Evolutionary conservation across 1,284 basidiomycete species (phyloP), one percentile per base, ranked within the genome.

Genomic region (Salmacisia buchloeana): DNA sequence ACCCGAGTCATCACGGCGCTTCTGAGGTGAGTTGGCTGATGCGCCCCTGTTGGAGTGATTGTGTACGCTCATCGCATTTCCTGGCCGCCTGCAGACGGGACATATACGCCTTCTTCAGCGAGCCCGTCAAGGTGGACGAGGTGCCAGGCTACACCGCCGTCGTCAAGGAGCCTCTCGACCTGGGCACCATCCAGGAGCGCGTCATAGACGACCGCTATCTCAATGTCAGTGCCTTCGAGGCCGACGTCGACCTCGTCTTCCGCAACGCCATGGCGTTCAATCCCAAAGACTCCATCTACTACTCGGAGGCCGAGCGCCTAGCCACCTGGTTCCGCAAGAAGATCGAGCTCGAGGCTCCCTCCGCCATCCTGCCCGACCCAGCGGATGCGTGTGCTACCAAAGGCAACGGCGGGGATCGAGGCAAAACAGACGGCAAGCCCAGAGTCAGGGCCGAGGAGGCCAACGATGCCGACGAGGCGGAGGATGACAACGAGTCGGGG

Each of bases 41-140:
- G 9, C 7, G 6, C 31, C 9, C 15, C 46, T 52, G 46, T 15
- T 23, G 2, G 6, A 7, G 6, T 6, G 12, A 29, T 2, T 27
- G 5, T 52, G 21, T 18, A n/a, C 10, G 33, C 36, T 39, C 31
- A 58, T 58, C 23, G 56, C 21, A 46, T 2, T 38, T 35, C 27
- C 15, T n/a, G 4, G 3, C 54, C 31, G 13, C 15, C 18, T 38
- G 10, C 45, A 90, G 89, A 81, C 90, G 89, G 77, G 90, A 92
- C 75, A 87, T 89, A 77, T 92, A 92, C 83, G 88, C 87, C 4
- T 91, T 92, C 80, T 92, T 92, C 76, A 81, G 90, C 60, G 78
- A 81, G 46, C 89, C 90, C 0, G 90, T 92, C 12, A 84, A 90
- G 76, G 77, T 80, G 0, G 80, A 82, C 0, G 83, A 86, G 69